Evolutionary conservation across 2,329 filamentous ascomycete species (phyloP).

Genomic region (Xylariaceae sp.): DNA sequence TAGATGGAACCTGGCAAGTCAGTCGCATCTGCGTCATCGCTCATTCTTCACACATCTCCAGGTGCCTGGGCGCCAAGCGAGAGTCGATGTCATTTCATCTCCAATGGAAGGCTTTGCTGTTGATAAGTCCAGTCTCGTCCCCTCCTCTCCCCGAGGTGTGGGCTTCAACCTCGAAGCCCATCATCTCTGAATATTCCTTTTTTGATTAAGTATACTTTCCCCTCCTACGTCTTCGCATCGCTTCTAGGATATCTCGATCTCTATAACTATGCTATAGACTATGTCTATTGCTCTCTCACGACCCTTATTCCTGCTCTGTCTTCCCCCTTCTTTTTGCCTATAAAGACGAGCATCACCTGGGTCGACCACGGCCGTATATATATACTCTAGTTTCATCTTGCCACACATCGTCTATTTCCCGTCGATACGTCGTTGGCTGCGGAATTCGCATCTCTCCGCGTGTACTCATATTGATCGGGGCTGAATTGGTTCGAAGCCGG

Average conservation of each 20-base stretch:
- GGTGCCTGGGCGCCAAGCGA: constrained; percentile 7
- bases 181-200: constrained; percentile 15
- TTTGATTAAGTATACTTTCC: constrained; percentile 9
- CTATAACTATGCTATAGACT: constrained; percentile 3
- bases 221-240: constrained; percentile 1
- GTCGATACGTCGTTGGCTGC: constrained; percentile 13
- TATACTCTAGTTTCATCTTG: constrained; percentile 7
- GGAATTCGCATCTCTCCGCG: not conserved
- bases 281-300: constrained; percentile 6
- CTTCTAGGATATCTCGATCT: constrained; percentile 17
- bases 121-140: not conserved
- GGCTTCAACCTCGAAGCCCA: constrained; percentile 7
- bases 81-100: constrained; percentile 9
- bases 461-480: not conserved
- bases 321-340: constrained; percentile 9
- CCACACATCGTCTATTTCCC: not conserved
- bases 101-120: not conserved
- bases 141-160: constrained; percentile 15
- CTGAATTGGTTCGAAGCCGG: not conserved
- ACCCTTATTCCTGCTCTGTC: constrained; percentile 8
- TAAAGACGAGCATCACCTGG: constrained; percentile 16
- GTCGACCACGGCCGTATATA: constrained; percentile 10
- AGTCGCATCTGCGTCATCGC: constrained; percentile 30
- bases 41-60: constrained; percentile 21
- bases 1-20: constrained; percentile 12